Evolutionary conservation across 139 green algal species (phyloP).

Genomic region (Klebsormidium nitens): DNA sequence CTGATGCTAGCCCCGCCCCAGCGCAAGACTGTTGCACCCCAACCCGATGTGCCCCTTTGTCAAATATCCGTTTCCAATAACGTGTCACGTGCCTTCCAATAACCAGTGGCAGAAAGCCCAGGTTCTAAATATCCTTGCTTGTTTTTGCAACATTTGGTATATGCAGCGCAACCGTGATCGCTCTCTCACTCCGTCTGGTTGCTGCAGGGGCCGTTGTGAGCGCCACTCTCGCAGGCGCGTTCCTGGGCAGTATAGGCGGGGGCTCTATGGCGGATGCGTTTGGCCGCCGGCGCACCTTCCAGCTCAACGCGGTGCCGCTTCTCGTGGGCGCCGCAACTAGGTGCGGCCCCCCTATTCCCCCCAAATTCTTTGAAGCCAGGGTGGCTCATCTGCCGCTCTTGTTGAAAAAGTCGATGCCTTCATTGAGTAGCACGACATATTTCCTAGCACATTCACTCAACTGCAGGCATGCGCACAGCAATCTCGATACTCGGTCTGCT

Average conservation of each 20-base stretch:
- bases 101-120: background rate
- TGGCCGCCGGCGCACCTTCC: constrained; percentile 20
- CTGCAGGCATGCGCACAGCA: no score
- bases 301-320: constrained; percentile 26
- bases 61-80: background rate
- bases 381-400: no score
- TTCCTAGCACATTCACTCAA: no score
- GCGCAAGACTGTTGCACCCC: no score
- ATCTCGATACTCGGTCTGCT: no score
- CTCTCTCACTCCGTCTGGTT: no score
- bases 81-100: background rate
- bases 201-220: constrained; percentile 37
- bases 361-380: no score
- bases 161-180: background rate
- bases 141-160: background rate
- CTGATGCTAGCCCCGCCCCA: no score
- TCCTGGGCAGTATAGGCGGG: constrained; percentile 12
- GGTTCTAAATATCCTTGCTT: background rate
- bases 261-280: constrained; percentile 12
- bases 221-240: constrained; percentile 15
- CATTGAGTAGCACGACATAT: no score
- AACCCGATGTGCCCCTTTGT: no score
- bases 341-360: background rate
- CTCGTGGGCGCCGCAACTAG: constrained; percentile 19
- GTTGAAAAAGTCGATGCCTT: no score